Evolutionary conservation across 75 land plant species (phyloP).

Genomic region (Cunninghamia lanceolata): DNA sequence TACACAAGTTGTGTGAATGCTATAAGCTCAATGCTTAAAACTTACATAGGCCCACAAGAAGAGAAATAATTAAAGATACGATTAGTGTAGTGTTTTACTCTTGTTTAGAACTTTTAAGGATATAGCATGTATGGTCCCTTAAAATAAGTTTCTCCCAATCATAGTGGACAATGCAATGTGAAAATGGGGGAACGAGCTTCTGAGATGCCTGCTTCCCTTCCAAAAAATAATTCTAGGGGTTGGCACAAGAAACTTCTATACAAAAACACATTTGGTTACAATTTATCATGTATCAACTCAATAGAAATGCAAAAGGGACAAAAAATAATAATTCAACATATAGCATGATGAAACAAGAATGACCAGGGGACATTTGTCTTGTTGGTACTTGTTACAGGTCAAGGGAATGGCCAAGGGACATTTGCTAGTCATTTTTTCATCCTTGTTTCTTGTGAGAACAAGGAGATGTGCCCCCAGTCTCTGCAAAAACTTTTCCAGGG

Average conservation of each 20-base stretch:
- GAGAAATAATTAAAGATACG: neutral
- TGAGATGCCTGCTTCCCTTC: neutral
- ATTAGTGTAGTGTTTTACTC: neutral
- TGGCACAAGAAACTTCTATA: neutral
- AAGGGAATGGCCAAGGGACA: neutral
- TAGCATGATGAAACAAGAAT: neutral
- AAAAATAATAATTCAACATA: neutral
- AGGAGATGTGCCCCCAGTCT: neutral
- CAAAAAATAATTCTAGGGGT: neutral
- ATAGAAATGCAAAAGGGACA: neutral
- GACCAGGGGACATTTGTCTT: no score
- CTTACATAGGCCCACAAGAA: neutral
- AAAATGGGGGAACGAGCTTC: neutral
- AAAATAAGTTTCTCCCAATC: neutral
- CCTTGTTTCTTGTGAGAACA: neutral
- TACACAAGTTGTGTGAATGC: neutral
- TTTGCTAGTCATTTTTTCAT: neutral
- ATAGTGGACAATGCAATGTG: neutral
- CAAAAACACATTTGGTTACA: neutral
- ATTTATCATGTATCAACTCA: neutral
- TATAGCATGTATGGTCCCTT: neutral
- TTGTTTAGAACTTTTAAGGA: neutral
- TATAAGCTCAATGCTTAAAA: neutral
- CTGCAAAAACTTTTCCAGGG: neutral
- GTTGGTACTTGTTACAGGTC: no score